phyloP scores from a whole-genome alignment of 2,329 filamentous ascomycete species.

The Exutisphaerella laricina region DNA sequence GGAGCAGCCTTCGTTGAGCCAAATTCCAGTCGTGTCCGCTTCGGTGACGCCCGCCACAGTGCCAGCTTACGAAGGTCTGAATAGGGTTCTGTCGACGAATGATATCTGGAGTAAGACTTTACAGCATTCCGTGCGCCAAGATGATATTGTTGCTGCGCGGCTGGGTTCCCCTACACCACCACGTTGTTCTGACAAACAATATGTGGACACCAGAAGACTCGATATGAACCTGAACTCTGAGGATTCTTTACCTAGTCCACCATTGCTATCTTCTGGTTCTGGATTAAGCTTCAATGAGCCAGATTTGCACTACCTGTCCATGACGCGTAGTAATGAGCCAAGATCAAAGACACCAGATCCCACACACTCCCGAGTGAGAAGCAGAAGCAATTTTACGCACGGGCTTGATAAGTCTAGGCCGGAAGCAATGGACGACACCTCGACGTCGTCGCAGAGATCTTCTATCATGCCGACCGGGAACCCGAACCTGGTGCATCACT shows the following conservation, averaged over 20 bases:
- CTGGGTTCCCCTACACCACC: constrained; percentile 22
- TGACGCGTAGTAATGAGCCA: constrained; percentile 11
- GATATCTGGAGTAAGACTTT: constrained; percentile 3
- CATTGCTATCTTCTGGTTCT: constrained; percentile 7
- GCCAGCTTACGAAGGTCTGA: constrained; percentile 9
- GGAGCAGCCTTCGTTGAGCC: background rate
- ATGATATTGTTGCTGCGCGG: constrained; percentile 19
- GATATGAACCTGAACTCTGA: constrained; percentile 4
- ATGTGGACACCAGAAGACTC: constrained; percentile 7
- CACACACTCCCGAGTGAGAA: constrained; percentile 4
- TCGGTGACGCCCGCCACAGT: background rate
- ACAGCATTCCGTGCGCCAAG: constrained; percentile 8
- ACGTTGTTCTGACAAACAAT: constrained; percentile 19
- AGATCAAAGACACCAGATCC: background rate
- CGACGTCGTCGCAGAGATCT: background rate
- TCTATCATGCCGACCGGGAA: constrained; percentile 3
- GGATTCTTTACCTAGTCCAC: constrained; percentile 14
- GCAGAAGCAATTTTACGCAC: constrained; percentile 6
- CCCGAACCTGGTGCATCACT: constrained; percentile 4
- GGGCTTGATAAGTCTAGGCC: background rate
- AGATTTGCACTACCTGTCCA: constrained; percentile 9
- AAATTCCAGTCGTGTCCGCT: background rate
- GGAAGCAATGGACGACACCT: constrained; percentile 3
- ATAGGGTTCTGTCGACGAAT: constrained; percentile 10
- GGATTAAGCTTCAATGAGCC: constrained; percentile 10